Base-by-base conservation (phyloP, 306 rosid genomes). In the Quercus ilex region DNA sequence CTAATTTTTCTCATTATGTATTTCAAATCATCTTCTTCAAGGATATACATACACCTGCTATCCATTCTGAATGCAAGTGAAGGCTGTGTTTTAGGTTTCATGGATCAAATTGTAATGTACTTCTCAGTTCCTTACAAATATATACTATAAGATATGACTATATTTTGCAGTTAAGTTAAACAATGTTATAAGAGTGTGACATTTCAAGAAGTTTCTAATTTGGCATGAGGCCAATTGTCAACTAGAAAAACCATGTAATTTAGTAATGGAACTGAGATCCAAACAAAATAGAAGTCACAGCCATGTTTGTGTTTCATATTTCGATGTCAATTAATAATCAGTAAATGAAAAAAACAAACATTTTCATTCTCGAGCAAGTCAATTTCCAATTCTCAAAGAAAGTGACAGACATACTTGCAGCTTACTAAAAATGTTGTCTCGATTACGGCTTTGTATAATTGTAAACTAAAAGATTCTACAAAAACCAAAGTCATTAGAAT, bases 401-500 rank as follows among this genome's bases (percentile, higher is more conserved):
- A 85, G 84, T 89, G 91, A 89, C 97, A 91, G 87, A 93, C 97
- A 93, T 93, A 77, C 94, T 89, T 89, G 84, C 67, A 70, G 83
- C 74, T 76, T 63, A 79, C 80, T 83, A 62, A 83, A 63, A 74
- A 49, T 58, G 71, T 74, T 57, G 69, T 69, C 31, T 70, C 55
- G 31, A 72, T 56, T 57, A 10, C 35, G 15, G n/a, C 53, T 59
- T 85, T 77, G 65, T 72, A 77, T 73, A 83, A 80, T 77, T 81
- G 77, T 73, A 80, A 84, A 63, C 77, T 4, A 85, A 86, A 88
- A 86, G 74, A 55, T 82, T 82, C 80, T 86, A 70, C 89, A 64
- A 26, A 91, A n/a, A 60, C 75, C 71, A 53, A 55, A 35, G 67
- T 53, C 74, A n/a, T 64, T 49, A 49, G 76, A 82, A 70, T 75